Base-by-base conservation (phyloP, 805 yeast species). In the Candida sanyiensis region DNA sequence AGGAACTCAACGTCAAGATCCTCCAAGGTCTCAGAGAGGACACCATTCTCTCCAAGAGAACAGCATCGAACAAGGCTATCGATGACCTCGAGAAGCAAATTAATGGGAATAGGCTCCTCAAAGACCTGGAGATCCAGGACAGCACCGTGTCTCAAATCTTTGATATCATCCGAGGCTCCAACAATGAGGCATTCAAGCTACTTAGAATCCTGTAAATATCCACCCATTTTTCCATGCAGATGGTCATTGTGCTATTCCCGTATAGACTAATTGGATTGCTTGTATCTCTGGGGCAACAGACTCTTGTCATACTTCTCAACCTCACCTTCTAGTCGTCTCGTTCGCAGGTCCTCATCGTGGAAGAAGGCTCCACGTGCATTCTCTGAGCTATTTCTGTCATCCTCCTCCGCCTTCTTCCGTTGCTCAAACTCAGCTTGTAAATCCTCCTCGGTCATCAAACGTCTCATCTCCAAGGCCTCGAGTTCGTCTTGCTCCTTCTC, bases 401-500 rank as follows among this genome's bases (percentile, higher is more conserved):
- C 28, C 33, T 25, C 34, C 28, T 24, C 35, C 23, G 12, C 21
- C 9, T 25, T 46, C 29, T 28, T 39, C 15, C 36, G 35, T 36
- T 46, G 47, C 41, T 40, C 38, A 34, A 30, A 51, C 39, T 51
- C 55, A 8, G 36, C 33, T 5, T 43, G 42, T 25, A 44, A 35
- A 27, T 52, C 56, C 25, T 52, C 50, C 11, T 52, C 57, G 3
- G 52, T 48, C 12, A 48, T 40, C 26, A 50, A 15, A 19, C 55
- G 37, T 43, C 49, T 48, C 39, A 46, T 47, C 28, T 51, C 55
- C 4, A 48, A 36, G 2, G 53, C 57, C 18, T 49, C 59, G 3
- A 49, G 34, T 22, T 53, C 58, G 3, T 49, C 52, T 44, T 47
- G 47, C 34, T 54, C 59, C 27, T 41, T 33, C 35, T 44, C 55